phyloP scores from a whole-genome alignment of 1,284 basidiomycete species.

The Ceratobasidium sp. region DNA sequence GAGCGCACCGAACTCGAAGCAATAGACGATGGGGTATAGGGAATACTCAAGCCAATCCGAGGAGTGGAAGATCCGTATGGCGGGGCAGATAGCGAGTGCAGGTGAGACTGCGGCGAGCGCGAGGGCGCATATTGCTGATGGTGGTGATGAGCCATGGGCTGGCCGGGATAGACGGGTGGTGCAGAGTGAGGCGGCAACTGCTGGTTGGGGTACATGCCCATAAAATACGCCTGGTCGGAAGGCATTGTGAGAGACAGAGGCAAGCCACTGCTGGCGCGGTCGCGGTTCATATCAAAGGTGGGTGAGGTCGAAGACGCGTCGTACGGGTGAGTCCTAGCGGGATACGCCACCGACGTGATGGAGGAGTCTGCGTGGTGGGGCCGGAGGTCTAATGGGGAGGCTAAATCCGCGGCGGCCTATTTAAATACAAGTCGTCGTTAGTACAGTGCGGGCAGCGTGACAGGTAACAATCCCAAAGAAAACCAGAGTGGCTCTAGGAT shows the following conservation, averaged over 20 bases:
- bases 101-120: constrained; percentile 16
- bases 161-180: background rate
- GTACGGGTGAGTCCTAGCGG: constrained; percentile 13
- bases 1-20: constrained; percentile 34
- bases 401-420: constrained; percentile 26
- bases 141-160: constrained; percentile 1
- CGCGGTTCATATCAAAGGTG: constrained; percentile 34
- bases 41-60: constrained; percentile 13
- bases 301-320: constrained; percentile 10
- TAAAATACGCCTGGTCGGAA: constrained; percentile 11
- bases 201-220: constrained; percentile 13
- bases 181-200: constrained; percentile 19
- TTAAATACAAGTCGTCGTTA: constrained; percentile 25
- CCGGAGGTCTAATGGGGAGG: constrained; percentile 32
- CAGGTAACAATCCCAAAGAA: constrained; percentile 26
- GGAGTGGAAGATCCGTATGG: constrained; percentile 28
- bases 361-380: constrained; percentile 28
- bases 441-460: constrained; percentile 24
- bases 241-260: constrained; percentile 14
- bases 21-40: constrained; percentile 35
- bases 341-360: constrained; percentile 14
- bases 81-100: constrained; percentile 11
- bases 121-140: constrained; percentile 9
- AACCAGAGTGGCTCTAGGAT: constrained; percentile 17
- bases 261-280: constrained; percentile 15